Evolutionary conservation across 805 yeast species (phyloP).

Genomic region (Nakazawaea wyomingensis): DNA sequence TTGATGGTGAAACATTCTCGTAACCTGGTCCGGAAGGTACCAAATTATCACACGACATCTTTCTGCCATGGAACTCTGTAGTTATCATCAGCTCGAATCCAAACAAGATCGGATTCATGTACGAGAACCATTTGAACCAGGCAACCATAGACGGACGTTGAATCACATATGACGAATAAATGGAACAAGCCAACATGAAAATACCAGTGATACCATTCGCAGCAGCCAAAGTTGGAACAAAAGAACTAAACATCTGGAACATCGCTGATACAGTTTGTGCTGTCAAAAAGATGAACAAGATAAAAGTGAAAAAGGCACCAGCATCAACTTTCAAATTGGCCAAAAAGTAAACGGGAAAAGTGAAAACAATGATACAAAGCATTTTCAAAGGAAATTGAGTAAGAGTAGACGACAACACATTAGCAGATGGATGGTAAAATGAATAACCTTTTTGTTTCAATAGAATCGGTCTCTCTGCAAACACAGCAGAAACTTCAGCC

Average conservation of each 20-base stretch:
- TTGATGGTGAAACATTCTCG: conserved; percentile 27
- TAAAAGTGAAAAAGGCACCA: conserved; percentile 49
- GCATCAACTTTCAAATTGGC: conserved; percentile 42
- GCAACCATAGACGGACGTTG: conserved; percentile 58
- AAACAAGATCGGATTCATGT: conserved; percentile 51
- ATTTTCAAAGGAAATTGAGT: conserved; percentile 62
- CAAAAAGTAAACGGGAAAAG: conserved; percentile 53
- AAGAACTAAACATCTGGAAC: conserved; percentile 50
- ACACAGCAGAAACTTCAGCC: conserved; percentile 40
- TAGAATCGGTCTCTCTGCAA: conserved; percentile 53
- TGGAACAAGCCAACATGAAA: conserved; percentile 40
- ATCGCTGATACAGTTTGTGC: conserved; percentile 44
- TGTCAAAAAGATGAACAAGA: conserved; percentile 38
- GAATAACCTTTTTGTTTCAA: conserved; percentile 70
- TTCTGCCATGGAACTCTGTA: conserved; percentile 56
- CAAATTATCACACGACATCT: conserved; percentile 45
- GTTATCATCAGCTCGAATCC: conserved; percentile 61
- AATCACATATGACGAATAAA: conserved; percentile 64
- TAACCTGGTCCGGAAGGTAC: conserved; percentile 61
- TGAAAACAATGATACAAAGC: conserved; percentile 37
- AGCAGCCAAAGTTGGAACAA: conserved; percentile 41
- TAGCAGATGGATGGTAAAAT: conserved; percentile 69
- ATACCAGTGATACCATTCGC: conserved; percentile 62
- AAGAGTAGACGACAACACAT: conserved; percentile 56
- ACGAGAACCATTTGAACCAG: conserved; percentile 69